These are phyloP conservation scores for Vigna unguiculata DNA, from an alignment of 306 rosid species.

Conservation along the genomic window DNA sequence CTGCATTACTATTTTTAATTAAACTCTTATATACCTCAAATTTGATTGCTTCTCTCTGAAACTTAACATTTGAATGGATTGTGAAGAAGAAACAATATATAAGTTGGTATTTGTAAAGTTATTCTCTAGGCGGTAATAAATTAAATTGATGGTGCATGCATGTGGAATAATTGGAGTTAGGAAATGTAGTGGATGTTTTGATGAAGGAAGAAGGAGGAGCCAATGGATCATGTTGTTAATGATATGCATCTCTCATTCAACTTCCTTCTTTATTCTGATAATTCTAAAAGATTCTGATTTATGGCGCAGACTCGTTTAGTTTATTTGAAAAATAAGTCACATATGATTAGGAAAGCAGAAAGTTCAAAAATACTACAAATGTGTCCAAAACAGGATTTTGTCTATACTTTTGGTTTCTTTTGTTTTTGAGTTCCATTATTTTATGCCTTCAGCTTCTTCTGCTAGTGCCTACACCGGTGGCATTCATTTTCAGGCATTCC, in stretches of 20 bases:
- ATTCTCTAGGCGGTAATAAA: slow-evolving; percentile 24
- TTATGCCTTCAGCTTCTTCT: background rate
- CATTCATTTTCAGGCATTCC: background rate
- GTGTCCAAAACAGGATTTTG: slow-evolving; percentile 33
- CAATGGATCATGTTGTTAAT: slow-evolving; percentile 45
- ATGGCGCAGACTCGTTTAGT: background rate
- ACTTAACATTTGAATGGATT: slow-evolving; percentile 15
- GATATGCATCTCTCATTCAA: slow-evolving; percentile 41
- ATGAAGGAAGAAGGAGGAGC: too few species aligned
- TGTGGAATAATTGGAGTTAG: too few species aligned
- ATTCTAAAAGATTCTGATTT: slow-evolving; percentile 17
- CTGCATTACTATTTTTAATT: slow-evolving; percentile 18
- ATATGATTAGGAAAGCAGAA: slow-evolving; percentile 42
- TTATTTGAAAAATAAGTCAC: slow-evolving; percentile 34
- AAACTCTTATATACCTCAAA: slow-evolving; percentile 5
- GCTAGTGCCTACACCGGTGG: background rate
- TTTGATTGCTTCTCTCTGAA: slow-evolving; percentile 28
- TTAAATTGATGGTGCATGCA: slow-evolving; percentile 21
- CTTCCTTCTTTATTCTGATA: slow-evolving; percentile 7
- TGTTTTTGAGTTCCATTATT: background rate
- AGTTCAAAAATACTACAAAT: slow-evolving; percentile 39
- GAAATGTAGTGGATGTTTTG: slow-evolving; percentile 43
- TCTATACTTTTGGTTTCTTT: background rate
- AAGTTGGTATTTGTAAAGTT: background rate
- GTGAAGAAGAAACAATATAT: background rate